Percentiles rank a stretch among this genome's conserved stretches.
These are phyloP conservation scores for Mortierella antarctica DNA, from an alignment of 192 early-diverging fungal genomes.

Conservation along the genomic window DNA sequence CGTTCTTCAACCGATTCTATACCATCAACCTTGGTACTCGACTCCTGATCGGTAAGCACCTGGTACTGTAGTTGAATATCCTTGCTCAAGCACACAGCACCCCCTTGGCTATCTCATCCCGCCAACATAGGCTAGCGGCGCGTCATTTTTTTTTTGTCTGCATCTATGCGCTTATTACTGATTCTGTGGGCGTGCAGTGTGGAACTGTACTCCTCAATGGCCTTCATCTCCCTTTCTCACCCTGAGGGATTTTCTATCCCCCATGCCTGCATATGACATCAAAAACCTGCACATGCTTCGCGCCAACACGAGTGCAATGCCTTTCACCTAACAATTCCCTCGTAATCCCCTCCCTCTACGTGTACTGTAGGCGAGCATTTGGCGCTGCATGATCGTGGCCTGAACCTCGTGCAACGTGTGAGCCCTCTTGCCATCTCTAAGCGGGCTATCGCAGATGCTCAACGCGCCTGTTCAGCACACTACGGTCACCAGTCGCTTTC, in stretches of 20 bases:
- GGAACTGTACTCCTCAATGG: no score
- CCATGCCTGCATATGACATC: constrained; percentile 3
- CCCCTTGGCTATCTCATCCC: no score
- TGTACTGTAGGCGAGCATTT: constrained; percentile 60
- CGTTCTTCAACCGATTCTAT: constrained; percentile 70
- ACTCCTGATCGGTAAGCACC: constrained; percentile 59
- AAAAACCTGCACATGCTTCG: not conserved
- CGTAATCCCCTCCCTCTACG: not conserved
- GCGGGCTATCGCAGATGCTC: constrained; percentile 60
- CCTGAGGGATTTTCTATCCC: no score
- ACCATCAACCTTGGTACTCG: constrained; percentile 70
- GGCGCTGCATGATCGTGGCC: constrained; percentile 62
- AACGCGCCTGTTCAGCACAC: constrained; percentile 56
- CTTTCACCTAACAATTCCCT: not conserved
- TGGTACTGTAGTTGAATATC: not conserved
- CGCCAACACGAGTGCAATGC: not conserved
- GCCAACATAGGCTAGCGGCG: no score
- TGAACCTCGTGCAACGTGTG: constrained; percentile 67
- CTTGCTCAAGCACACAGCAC: no score
- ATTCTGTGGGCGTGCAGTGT: not conserved
- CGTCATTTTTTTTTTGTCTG: not conserved
- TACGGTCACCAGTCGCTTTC: constrained; percentile 53
- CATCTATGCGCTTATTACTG: not conserved
- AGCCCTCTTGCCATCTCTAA: constrained; percentile 64
- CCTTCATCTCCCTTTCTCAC: no score